A percentile compares a stretch with the other conserved stretches of the same genome.
Conservation (phyloP, 257 asterid genomes). For the Forsythia suspensa region DNA sequence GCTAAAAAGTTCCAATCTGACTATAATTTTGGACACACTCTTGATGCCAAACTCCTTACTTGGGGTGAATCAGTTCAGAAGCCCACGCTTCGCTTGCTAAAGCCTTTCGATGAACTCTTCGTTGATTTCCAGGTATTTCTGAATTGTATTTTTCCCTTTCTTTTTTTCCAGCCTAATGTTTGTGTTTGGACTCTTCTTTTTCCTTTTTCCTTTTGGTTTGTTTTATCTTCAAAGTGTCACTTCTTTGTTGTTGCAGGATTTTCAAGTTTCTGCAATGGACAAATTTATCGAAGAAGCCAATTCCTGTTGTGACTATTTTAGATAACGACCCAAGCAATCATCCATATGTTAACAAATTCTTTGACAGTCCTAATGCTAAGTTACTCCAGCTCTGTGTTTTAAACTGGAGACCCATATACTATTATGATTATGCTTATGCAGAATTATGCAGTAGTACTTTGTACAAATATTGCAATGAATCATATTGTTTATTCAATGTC, state of each 20-base stretch:
- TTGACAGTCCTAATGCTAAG: constrained; percentile 48
- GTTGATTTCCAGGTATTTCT: constrained; percentile 62
- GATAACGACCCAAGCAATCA: constrained; percentile 50
- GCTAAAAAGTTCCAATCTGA: constrained; percentile 77
- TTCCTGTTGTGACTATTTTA: constrained; percentile 63
- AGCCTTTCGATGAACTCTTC: constrained; percentile 78
- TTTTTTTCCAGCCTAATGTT: not conserved
- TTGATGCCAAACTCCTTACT: constrained; percentile 67
- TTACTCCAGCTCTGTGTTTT: constrained; percentile 25
- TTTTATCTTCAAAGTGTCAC: constrained; percentile 7
- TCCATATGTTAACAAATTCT: constrained; percentile 58
- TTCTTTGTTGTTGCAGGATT: constrained; percentile 50
- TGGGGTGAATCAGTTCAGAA: constrained; percentile 60
- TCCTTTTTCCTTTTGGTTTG: not conserved
- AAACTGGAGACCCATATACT: not conserved
- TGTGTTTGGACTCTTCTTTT: not conserved
- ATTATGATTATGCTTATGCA: not conserved
- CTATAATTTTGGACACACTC: constrained; percentile 65
- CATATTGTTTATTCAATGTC: not conserved
- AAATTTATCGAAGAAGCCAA: constrained; percentile 55
- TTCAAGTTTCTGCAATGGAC: constrained; percentile 55
- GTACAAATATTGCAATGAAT: not conserved
- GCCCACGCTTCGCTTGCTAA: constrained; percentile 73
- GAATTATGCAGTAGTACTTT: not conserved
- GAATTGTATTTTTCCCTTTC: not conserved